Evolutionary conservation across 108 stramenopile species (phyloP), one percentile per base, ranked within the genome.

Genomic region (Cyclotella choctawhatcheeana): DNA sequence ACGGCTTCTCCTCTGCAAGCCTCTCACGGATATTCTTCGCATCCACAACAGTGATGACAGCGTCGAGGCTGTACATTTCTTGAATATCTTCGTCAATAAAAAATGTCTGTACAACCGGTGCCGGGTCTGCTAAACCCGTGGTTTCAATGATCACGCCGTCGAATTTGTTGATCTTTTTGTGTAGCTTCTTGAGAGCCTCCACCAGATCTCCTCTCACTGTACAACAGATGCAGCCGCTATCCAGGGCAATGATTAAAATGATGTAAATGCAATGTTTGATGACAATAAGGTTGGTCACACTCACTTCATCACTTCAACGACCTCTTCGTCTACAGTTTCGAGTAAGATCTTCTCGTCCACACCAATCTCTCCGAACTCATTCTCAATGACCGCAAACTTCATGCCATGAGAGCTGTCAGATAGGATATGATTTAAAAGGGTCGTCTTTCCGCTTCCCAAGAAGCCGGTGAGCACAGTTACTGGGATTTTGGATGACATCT

Each of bases 131-230:
- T 12, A 99, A 70, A n/a, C 99, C 99, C 0, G 97, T 97, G 12
- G 98, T 98, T 71, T 99, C 98, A 50, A 99, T 94, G 47, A 99
- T 86, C 69, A 99, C 79, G 12, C 85, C 93, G 69, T 99, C 91
- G 69, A 99, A 93, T 37, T 73, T 44, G 7, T 81, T 80, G 24
- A 93, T 81, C 60, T 73, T 53, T 70, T 79, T 75, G 53, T 86
- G 35, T 22, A 97, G 84, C 69, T 83, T 89, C 73, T 95, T 91
- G 62, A 99, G 84, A 0, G 92, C 92, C 37, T 68, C 76, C 27
- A 93, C 87, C 7, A 96, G 69, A 64, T 96, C 94, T 3, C 90
- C 90, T 8, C 92, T 86, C 30, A 95, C 92, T 3, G 92, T 93
- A 84, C 94, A 95, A 69, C 94, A 95, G 54, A 95, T 89, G 69